These are phyloP conservation scores for Puccinia polysora DNA, from an alignment of 1,284 basidiomycete genomes.

Conservation along the genomic window DNA sequence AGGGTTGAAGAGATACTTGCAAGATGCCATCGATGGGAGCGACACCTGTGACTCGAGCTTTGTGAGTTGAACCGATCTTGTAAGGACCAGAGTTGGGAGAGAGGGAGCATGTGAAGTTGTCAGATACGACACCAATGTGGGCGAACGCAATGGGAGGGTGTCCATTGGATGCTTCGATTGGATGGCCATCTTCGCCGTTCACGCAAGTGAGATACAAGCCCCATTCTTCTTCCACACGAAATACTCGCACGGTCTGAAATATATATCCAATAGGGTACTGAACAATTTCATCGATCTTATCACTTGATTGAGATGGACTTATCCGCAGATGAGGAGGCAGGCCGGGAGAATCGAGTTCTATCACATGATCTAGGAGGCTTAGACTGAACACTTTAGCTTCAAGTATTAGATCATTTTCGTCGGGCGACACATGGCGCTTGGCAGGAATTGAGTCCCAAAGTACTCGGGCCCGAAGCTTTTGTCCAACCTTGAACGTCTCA, in stretches of 20 bases:
- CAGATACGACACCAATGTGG: conserved; percentile 62
- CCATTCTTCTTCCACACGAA: conserved; percentile 51
- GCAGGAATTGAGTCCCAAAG: conserved; percentile 70
- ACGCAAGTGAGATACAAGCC: conserved; percentile 52
- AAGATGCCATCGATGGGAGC: conserved; percentile 82
- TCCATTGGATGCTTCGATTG: conserved; percentile 58
- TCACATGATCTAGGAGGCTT: conserved; percentile 68
- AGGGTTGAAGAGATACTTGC: conserved; percentile 76
- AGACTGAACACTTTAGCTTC: conserved; percentile 64
- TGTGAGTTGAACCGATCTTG: conserved; percentile 72
- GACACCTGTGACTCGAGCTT: conserved; percentile 82
- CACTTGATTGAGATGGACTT: neutral
- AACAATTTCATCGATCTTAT: conserved; percentile 27
- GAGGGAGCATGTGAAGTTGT: conserved; percentile 56
- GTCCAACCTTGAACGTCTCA: conserved; percentile 68
- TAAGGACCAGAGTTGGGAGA: conserved; percentile 68
- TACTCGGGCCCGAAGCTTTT: conserved; percentile 81
- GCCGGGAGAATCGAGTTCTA: conserved; percentile 57
- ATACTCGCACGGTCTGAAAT: conserved; percentile 31
- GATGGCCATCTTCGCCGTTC: conserved; percentile 60
- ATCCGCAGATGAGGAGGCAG: conserved; percentile 34
- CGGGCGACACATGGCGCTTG: conserved; percentile 9
- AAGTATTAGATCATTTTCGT: conserved; percentile 25
- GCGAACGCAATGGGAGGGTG: conserved; percentile 68
- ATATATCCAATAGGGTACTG: conserved; percentile 47